These are phyloP conservation scores for Solanum tacnaense DNA, from an alignment of 257 asterid species.

Conservation along the genomic window DNA sequence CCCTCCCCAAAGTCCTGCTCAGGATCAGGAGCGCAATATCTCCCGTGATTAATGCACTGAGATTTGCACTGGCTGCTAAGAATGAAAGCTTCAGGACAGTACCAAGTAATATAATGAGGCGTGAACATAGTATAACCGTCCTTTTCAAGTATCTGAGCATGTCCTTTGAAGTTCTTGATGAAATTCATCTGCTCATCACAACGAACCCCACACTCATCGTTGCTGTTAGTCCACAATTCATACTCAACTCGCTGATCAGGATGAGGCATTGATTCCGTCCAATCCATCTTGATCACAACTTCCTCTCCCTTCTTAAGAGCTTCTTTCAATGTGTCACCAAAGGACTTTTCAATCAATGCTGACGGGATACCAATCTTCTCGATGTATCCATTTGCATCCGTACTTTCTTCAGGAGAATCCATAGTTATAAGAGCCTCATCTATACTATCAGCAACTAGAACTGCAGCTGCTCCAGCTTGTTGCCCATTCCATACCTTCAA, in stretches of 20 bases:
- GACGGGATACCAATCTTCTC: conserved; percentile 78
- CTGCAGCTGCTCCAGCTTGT: conserved; percentile 89
- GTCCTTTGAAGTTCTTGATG: conserved; percentile 63
- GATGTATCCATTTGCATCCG: conserved; percentile 53
- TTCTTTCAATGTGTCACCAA: conserved; percentile 44
- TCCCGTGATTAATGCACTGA: conserved; percentile 82
- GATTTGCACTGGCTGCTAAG: conserved; percentile 65
- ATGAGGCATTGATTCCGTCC: conserved; percentile 88
- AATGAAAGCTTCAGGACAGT: conserved; percentile 62
- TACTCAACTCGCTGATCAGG: conserved; percentile 82
- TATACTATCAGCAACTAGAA: conserved; percentile 69
- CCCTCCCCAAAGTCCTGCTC: conserved; percentile 69
- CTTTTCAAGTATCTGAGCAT: conserved; percentile 79
- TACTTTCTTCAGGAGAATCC: conserved; percentile 85
- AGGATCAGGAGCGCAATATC: conserved; percentile 89
- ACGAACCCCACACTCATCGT: conserved; percentile 81
- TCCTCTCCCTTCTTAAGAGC: conserved; percentile 38
- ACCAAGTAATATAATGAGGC: conserved; percentile 88
- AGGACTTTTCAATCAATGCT: conserved; percentile 51
- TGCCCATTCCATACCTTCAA: conserved; percentile 81
- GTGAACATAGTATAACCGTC: conserved; percentile 76
- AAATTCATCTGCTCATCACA: conserved; percentile 85
- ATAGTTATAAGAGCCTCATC: conserved; percentile 78
- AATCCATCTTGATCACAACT: conserved; percentile 57
- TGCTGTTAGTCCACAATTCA: conserved; percentile 82